These are phyloP conservation scores for Dispira parvispora DNA, from an alignment of 192 early-diverging fungal genomes.

Conservation along the genomic window DNA sequence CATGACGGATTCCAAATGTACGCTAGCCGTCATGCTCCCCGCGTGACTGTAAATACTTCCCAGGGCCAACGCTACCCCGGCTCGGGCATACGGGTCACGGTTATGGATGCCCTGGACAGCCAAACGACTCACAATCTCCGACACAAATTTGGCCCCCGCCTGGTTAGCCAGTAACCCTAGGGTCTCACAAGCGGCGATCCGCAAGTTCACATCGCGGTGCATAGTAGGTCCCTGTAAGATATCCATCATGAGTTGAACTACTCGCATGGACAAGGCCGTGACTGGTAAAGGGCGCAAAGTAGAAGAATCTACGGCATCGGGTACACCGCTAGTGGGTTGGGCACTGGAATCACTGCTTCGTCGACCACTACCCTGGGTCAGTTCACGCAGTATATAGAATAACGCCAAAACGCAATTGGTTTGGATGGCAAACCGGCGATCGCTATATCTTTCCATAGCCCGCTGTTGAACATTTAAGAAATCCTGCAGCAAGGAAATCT, in stretches of 20 bases:
- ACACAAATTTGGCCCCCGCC: slow-evolving; percentile 17
- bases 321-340: neutral
- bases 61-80: slow-evolving; percentile 78
- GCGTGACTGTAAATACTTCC: slow-evolving; percentile 78
- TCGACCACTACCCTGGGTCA: slow-evolving; percentile 3
- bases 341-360: neutral
- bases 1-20: slow-evolving; percentile 72
- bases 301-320: neutral
- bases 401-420: slow-evolving; percentile 64
- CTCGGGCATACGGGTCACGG: slow-evolving; percentile 84
- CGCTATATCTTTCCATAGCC: slow-evolving; percentile 48
- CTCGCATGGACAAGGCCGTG: slow-evolving; percentile 8
- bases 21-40: slow-evolving; percentile 71
- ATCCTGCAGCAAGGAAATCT: slow-evolving; percentile 61
- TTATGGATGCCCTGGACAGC: slow-evolving; percentile 63
- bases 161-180: slow-evolving; percentile 54
- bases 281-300: slow-evolving; percentile 3
- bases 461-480: slow-evolving; percentile 45
- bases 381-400: slow-evolving; percentile 34
- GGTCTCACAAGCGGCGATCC: slow-evolving; percentile 63
- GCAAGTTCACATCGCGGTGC: slow-evolving; percentile 47
- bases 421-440: slow-evolving; percentile 56
- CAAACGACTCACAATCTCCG: slow-evolving; percentile 22
- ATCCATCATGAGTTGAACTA: slow-evolving; percentile 19
- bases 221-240: slow-evolving; percentile 33